These are phyloP conservation scores for Eucalyptus curtisii DNA, from an alignment of 345 rosid genomes.

Conservation along the genomic window DNA sequence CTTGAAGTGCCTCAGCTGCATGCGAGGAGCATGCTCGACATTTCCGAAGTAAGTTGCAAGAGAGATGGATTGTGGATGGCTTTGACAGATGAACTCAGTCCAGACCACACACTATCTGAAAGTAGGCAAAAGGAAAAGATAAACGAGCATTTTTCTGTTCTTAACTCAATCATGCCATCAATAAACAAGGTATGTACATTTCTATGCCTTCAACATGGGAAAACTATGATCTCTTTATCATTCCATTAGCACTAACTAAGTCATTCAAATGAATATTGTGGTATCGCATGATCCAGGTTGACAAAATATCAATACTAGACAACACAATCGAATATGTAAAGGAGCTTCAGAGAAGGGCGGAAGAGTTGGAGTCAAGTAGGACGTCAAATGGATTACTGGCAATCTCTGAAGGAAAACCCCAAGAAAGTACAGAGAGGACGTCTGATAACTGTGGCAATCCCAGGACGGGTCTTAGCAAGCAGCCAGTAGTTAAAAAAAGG, in stretches of 20 bases:
- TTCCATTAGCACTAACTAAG: not conserved
- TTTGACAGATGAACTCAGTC: slow-evolving; percentile 30
- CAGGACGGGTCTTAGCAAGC: slow-evolving; percentile 5
- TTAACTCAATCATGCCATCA: slow-evolving; percentile 55
- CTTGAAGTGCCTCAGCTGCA: slow-evolving; percentile 61
- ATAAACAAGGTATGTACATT: slow-evolving; percentile 41
- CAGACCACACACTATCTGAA: slow-evolving; percentile 29
- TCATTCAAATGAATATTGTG: not conserved
- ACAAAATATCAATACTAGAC: too few species aligned
- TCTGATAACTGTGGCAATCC: slow-evolving; percentile 42
- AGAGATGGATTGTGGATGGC: slow-evolving; percentile 17
- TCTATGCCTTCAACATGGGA: not conserved
- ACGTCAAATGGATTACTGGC: slow-evolving; percentile 16
- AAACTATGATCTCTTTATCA: too few species aligned
- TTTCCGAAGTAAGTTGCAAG: slow-evolving; percentile 14
- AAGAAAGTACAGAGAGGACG: slow-evolving; percentile 41
- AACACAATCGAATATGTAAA: too few species aligned
- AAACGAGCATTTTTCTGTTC: slow-evolving; percentile 33
- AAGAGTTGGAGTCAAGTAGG: slow-evolving; percentile 43
- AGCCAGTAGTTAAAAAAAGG: slow-evolving; percentile 31
- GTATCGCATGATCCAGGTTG: too few species aligned
- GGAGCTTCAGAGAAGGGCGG: slow-evolving; percentile 54
- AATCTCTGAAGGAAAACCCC: slow-evolving; percentile 26
- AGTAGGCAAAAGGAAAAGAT: slow-evolving; percentile 38
- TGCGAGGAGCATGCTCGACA: slow-evolving; percentile 10